phyloP scores from a whole-genome alignment of 169 alveolate genomes.

The Plasmodium yoelii region DNA sequence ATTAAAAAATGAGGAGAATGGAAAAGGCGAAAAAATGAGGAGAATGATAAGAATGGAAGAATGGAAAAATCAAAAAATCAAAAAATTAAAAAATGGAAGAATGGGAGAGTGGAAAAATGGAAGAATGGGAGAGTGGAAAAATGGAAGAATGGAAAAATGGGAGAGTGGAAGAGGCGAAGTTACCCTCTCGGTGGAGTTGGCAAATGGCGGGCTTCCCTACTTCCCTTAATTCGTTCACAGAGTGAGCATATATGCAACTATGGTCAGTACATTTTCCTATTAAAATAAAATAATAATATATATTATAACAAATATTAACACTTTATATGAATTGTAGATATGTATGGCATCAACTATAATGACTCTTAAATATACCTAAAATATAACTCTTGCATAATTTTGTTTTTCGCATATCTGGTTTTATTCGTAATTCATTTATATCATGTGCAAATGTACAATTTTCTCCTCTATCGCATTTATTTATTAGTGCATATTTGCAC shows the following conservation, averaged over 20 bases:
- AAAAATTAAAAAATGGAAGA: background rate
- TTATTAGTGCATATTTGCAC: conserved; percentile 67
- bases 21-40: background rate
- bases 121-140: too few species aligned
- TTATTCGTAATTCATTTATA: conserved; percentile 49
- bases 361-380: conserved; percentile 9
- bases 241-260: conserved; percentile 56
- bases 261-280: conserved; percentile 54
- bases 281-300: background rate
- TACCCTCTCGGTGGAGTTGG: conserved; percentile 59
- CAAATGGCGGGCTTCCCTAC: conserved; percentile 66
- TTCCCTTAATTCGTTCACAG: conserved; percentile 66
- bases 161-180: background rate
- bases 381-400: conserved; percentile 58
- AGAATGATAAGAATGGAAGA: background rate
- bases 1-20: background rate
- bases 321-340: too few species aligned
- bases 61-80: background rate
- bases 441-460: conserved; percentile 69
- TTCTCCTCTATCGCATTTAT: conserved; percentile 66
- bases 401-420: conserved; percentile 70
- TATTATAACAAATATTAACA: too few species aligned
- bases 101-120: background rate
- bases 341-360: too few species aligned
- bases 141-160: background rate